These are phyloP conservation scores for Lipomyces sp. DNA, from an alignment of 805 yeast species.

Conservation along the genomic window DNA sequence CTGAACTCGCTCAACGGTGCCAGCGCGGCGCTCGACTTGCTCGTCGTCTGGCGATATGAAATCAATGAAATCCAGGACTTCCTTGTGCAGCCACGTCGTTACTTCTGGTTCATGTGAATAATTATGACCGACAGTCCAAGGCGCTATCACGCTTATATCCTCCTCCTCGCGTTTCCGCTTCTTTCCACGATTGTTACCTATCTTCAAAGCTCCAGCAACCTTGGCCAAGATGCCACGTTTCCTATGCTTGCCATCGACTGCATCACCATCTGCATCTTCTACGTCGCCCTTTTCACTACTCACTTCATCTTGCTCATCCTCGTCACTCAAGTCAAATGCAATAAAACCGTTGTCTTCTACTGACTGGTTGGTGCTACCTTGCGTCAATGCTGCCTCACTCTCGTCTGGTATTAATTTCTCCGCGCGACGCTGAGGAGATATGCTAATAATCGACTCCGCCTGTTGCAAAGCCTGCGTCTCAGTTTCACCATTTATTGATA, in stretches of 20 bases:
- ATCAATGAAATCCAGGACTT: conserved; percentile 79
- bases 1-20: conserved; percentile 65
- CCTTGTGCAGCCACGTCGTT: conserved; percentile 84
- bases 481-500: not conserved
- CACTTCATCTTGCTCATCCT: conserved; percentile 48
- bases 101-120: conserved; percentile 77
- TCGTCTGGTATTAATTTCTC: not conserved
- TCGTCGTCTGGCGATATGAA: conserved; percentile 82
- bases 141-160: conserved; percentile 44
- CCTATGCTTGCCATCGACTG: not conserved
- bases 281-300: conserved; percentile 47
- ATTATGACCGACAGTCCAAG: conserved; percentile 81
- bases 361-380: not conserved
- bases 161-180: conserved; percentile 26
- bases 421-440: not conserved
- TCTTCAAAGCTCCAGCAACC: conserved; percentile 17
- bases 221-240: conserved; percentile 16
- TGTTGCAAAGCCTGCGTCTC: not conserved
- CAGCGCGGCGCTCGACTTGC: conserved; percentile 71
- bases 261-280: not conserved
- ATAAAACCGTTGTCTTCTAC: conserved; percentile 52
- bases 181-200: conserved; percentile 15
- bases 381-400: not conserved
- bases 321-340: conserved; percentile 58
- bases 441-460: not conserved